Conservation (phyloP, 208 protist species). For the Blastocrithidia nonstop region DNA sequence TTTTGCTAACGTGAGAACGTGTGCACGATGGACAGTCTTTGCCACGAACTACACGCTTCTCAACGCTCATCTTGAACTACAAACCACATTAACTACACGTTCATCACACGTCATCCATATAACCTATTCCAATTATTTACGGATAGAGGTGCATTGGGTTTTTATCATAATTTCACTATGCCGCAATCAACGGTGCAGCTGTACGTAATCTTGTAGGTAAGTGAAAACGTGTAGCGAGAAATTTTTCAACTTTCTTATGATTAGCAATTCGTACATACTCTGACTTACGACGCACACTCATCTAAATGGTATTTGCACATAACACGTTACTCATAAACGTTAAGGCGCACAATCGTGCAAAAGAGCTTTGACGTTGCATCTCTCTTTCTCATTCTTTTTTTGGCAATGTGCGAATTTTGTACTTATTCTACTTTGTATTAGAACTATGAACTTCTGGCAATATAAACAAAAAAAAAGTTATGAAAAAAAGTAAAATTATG, state of each 20-base stretch:
- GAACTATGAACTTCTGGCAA: too few species aligned
- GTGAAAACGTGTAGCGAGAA: slow-evolving; percentile 69
- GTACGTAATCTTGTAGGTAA: slow-evolving; percentile 68
- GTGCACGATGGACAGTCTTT: slow-evolving; percentile 49
- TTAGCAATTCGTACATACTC: slow-evolving; percentile 54
- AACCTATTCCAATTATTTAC: slow-evolving; percentile 67
- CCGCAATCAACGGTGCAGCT: slow-evolving; percentile 69
- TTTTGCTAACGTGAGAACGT: too few species aligned
- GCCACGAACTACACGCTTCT: slow-evolving; percentile 82
- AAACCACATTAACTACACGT: slow-evolving; percentile 31
- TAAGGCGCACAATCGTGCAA: not conserved
- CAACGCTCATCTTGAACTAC: slow-evolving; percentile 65
- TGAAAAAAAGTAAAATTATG: too few species aligned
- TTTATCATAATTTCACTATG: slow-evolving; percentile 75
- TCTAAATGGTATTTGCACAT: not conserved
- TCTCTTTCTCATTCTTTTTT: too few species aligned
- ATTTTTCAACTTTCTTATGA: slow-evolving; percentile 71
- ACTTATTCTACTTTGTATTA: too few species aligned
- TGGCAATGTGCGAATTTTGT: too few species aligned
- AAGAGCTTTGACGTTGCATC: too few species aligned
- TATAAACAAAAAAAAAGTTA: too few species aligned
- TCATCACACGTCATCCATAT: slow-evolving; percentile 70
- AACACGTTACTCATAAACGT: not conserved
- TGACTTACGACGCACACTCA: slow-evolving; percentile 11
- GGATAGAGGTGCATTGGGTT: slow-evolving; percentile 78